These are phyloP conservation scores for Cutaneotrichosporon dermatis DNA, from an alignment of 1,284 basidiomycete species.

Conservation along the genomic window DNA sequence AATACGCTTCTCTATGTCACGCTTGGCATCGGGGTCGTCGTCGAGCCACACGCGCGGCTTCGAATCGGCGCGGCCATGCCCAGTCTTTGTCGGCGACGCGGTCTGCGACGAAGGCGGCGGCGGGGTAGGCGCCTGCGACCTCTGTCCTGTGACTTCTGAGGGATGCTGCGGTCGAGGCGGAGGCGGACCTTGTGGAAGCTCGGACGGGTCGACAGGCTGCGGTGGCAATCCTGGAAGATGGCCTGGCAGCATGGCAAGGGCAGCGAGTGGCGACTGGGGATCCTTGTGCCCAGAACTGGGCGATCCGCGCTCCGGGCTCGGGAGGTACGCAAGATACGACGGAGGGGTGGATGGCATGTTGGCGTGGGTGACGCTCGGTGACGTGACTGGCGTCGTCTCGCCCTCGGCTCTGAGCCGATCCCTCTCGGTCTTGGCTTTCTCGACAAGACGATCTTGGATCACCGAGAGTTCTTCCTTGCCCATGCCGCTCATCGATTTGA, in stretches of 20 bases:
- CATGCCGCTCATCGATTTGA: slow-evolving; percentile 31
- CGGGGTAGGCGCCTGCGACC: neutral
- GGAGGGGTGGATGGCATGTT: neutral
- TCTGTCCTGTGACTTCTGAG: neutral
- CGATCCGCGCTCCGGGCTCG: neutral
- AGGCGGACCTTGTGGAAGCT: slow-evolving; percentile 15
- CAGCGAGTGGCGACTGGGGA: neutral
- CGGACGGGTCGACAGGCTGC: slow-evolving; percentile 3
- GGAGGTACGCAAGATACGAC: neutral
- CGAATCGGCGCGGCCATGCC: slow-evolving; percentile 2
- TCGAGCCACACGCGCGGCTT: slow-evolving; percentile 16
- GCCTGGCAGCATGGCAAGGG: neutral
- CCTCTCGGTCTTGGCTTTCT: slow-evolving; percentile 37
- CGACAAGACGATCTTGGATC: slow-evolving; percentile 37
- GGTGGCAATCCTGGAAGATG: neutral
- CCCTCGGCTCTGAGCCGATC: slow-evolving; percentile 22
- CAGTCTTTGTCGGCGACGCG: neutral
- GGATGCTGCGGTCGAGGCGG: slow-evolving; percentile 15
- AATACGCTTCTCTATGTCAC: slow-evolving; percentile 45
- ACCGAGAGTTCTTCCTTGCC: slow-evolving; percentile 32
- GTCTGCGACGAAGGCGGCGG: neutral
- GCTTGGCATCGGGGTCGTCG: slow-evolving; percentile 33
- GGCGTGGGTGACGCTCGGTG: neutral
- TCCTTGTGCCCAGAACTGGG: neutral
- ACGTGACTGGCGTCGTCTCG: slow-evolving; percentile 3